Percentiles rank a stretch among this genome's conserved stretches.
phyloP scores from a whole-genome alignment of 192 early-diverging fungal genomes.

The Allomyces macrogynus region DNA sequence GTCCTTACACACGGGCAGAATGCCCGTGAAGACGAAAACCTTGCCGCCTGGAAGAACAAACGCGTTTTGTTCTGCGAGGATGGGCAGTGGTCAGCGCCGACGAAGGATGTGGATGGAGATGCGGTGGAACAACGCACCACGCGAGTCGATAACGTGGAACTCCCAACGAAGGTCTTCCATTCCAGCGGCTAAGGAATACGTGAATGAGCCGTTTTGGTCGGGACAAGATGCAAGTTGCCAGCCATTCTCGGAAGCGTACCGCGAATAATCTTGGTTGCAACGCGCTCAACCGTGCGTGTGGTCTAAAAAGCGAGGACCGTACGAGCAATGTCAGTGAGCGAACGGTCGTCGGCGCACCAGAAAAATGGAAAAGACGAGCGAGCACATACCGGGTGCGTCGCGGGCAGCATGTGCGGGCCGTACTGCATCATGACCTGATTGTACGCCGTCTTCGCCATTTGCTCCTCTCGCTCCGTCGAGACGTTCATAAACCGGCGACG shows the following conservation, averaged over 20 bases:
- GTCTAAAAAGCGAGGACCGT: too few relatives aligned
- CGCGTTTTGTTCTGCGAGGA: constrained; percentile 48
- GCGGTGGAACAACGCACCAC: constrained; percentile 1
- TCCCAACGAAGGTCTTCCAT: constrained; percentile 69
- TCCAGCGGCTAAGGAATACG: constrained; percentile 43
- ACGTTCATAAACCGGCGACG: constrained; percentile 44
- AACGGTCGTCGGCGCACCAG: too few relatives aligned
- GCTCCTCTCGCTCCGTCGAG: constrained; percentile 30
- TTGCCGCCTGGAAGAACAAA: constrained; percentile 90
- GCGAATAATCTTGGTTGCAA: too few relatives aligned
- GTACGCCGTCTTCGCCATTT: constrained; percentile 51
- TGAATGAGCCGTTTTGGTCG: too few relatives aligned
- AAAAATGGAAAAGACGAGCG: constrained; percentile 5
- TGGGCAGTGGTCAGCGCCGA: too few relatives aligned
- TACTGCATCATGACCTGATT: constrained; percentile 43
- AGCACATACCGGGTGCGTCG: constrained; percentile 26
- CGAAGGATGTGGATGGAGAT: too few relatives aligned
- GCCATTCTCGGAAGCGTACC: too few relatives aligned
- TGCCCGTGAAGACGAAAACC: constrained; percentile 93
- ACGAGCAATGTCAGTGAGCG: too few relatives aligned
- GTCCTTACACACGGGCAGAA: constrained; percentile 55
- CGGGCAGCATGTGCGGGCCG: constrained; percentile 42
- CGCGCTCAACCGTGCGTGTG: too few relatives aligned
- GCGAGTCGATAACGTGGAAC: constrained; percentile 65
- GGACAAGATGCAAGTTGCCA: too few relatives aligned